These are phyloP conservation scores for Epichloe typhina DNA, from an alignment of 2,329 filamentous ascomycete species.

Conservation along the genomic window DNA sequence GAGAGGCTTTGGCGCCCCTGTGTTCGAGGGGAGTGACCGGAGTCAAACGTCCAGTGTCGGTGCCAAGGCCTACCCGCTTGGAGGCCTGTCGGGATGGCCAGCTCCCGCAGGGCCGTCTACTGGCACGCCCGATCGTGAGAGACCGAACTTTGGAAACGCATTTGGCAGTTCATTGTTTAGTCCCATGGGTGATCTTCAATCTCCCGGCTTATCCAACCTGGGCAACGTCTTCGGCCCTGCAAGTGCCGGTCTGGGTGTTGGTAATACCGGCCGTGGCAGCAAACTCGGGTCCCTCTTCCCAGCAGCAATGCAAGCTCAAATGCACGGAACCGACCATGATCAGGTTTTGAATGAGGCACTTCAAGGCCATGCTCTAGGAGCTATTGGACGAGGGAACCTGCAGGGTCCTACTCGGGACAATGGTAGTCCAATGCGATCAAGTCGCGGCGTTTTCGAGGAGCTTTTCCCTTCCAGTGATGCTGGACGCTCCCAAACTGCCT, in stretches of 20 bases:
- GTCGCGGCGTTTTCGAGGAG: conserved; percentile 43
- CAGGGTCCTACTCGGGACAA: conserved; percentile 40
- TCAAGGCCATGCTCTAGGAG: conserved; percentile 48
- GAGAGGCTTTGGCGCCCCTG: conserved; percentile 36
- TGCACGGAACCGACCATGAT: conserved; percentile 61
- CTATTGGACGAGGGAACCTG: conserved; percentile 51
- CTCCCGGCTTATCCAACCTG: conserved; percentile 54
- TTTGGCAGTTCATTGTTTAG: conserved; percentile 75
- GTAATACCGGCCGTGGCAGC: conserved; percentile 61
- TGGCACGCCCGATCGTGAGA: conserved; percentile 55
- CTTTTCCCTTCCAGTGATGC: conserved; percentile 30
- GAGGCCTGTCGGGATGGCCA: conserved; percentile 49
- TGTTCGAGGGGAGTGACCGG: conserved; percentile 65
- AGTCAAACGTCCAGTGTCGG: conserved; percentile 88
- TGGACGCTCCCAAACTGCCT: conserved; percentile 20
- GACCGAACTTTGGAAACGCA: conserved; percentile 40
- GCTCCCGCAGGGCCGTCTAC: conserved; percentile 42
- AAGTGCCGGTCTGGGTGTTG: conserved; percentile 41
- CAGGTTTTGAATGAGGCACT: conserved; percentile 42
- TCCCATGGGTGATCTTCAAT: conserved; percentile 64
- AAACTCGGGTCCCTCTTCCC: conserved; percentile 84
- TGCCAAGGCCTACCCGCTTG: conserved; percentile 58
- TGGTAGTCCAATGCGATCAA: conserved; percentile 44
- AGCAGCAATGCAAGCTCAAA: conserved; percentile 77
- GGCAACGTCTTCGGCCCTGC: conserved; percentile 57